phyloP scores from a whole-genome alignment of 495 filamentous ascomycete species.

The Cryomyces minteri region DNA sequence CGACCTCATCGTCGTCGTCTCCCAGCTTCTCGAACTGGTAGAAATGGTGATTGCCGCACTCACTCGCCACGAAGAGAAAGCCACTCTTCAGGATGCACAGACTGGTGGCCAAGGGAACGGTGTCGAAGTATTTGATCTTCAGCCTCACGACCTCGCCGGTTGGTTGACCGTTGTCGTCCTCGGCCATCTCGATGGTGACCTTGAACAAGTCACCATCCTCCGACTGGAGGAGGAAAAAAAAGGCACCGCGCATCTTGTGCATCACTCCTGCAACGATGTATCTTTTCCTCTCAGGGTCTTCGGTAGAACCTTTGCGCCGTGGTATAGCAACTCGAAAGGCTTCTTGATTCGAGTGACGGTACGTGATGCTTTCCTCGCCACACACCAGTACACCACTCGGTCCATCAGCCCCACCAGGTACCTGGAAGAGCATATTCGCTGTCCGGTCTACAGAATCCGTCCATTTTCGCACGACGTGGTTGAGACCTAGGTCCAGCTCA shows the following conservation, averaged over 20 bases:
- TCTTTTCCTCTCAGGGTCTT: conserved; percentile 83
- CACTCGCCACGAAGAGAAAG: conserved; percentile 83
- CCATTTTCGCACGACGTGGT: conserved; percentile 95
- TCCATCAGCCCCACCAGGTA: conserved; percentile 83
- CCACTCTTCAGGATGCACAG: conserved; percentile 90
- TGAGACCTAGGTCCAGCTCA: conserved; percentile 87
- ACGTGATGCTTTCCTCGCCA: conserved; percentile 84
- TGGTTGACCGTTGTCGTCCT: conserved; percentile 58
- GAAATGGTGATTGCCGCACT: conserved; percentile 83
- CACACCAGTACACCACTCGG: conserved; percentile 92
- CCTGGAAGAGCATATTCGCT: conserved; percentile 80
- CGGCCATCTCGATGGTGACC: conserved; percentile 76
- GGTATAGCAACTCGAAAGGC: conserved; percentile 82
- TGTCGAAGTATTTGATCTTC: conserved; percentile 97
- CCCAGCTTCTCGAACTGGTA: conserved; percentile 96
- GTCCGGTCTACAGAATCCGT: conserved; percentile 82
- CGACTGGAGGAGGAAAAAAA: conserved; percentile 91
- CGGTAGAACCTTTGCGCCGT: conserved; percentile 63
- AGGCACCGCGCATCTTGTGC: conserved; percentile 92
- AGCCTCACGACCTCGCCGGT: conserved; percentile 65
- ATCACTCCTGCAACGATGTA: conserved; percentile 77
- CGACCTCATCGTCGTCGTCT: conserved; percentile 78
- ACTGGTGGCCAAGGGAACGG: conserved; percentile 70
- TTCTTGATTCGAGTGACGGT: conserved; percentile 81
- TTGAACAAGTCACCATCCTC: conserved; percentile 98